Evolutionary conservation across 805 yeast species (phyloP).

Genomic region (Zygotorulaspora sp.): DNA sequence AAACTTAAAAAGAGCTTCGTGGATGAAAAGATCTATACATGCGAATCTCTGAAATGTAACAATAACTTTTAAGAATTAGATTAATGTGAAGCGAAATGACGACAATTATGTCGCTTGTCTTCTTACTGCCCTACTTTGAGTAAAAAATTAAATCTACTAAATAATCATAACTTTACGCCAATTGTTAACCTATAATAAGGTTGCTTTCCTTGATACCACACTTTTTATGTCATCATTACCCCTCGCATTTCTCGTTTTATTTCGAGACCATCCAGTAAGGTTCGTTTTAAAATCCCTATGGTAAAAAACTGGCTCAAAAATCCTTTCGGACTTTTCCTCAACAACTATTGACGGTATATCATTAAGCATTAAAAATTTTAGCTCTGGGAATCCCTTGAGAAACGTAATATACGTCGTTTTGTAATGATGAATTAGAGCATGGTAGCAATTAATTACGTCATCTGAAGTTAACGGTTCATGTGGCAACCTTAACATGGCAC

Average conservation of each 20-base stretch:
- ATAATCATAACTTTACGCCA: too few relatives aligned
- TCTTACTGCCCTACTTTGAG: too few relatives aligned
- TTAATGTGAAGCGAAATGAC: too few relatives aligned
- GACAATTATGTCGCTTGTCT: too few relatives aligned
- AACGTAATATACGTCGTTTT: conserved; percentile 36
- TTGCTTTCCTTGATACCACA: conserved; percentile 23
- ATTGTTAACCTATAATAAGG: conserved; percentile 15
- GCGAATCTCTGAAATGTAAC: too few relatives aligned
- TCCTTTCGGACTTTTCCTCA: conserved; percentile 27
- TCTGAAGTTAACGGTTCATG: conserved; percentile 30
- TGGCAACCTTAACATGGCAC: conserved; percentile 20
- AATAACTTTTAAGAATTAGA: too few relatives aligned
- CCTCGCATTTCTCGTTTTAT: conserved; percentile 11
- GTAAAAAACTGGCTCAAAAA: conserved; percentile 37
- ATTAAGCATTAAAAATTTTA: conserved; percentile 39
- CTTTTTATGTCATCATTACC: conserved; percentile 14
- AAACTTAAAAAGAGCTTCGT: too few relatives aligned
- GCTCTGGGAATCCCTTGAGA: conserved; percentile 31
- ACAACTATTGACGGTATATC: conserved; percentile 37
- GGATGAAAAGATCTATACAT: too few relatives aligned
- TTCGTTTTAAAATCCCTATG: conserved; percentile 33
- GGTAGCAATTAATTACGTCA: conserved; percentile 36
- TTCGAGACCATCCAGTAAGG: conserved; percentile 31
- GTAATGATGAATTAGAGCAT: conserved; percentile 38
- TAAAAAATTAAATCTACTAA: too few relatives aligned